phyloP scores from a whole-genome alignment of 2,329 filamentous ascomycete species.

The Geosmithia morbida region DNA sequence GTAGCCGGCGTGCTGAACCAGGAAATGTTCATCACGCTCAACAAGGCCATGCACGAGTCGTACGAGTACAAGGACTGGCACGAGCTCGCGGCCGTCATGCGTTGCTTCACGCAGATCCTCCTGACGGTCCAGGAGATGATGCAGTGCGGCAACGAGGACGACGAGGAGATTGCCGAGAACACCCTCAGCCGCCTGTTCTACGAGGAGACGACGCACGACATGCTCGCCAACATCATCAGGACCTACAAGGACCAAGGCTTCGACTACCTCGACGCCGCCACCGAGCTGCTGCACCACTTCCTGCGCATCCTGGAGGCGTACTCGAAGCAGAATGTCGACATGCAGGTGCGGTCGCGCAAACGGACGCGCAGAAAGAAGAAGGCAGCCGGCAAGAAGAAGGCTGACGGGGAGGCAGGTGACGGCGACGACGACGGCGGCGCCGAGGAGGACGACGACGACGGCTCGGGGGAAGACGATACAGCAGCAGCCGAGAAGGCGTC shows the following conservation, averaged over 20 bases:
- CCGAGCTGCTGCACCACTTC: slow-evolving; percentile 84
- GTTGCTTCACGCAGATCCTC: slow-evolving; percentile 88
- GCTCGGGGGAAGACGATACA: slow-evolving; percentile 51
- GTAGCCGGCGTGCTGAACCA: slow-evolving; percentile 86
- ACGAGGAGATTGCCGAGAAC: slow-evolving; percentile 95
- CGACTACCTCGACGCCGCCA: slow-evolving; percentile 82
- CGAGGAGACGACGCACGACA: slow-evolving; percentile 86
- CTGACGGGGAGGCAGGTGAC: slow-evolving; percentile 28
- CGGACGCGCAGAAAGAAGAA: slow-evolving; percentile 61
- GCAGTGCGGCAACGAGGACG: slow-evolving; percentile 71
- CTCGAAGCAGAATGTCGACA: slow-evolving; percentile 84
- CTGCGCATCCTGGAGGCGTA: slow-evolving; percentile 84
- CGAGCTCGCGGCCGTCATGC: slow-evolving; percentile 76
- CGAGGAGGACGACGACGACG: slow-evolving; percentile 20
- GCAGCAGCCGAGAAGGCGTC: slow-evolving; percentile 54
- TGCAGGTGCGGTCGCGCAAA: slow-evolving; percentile 78
- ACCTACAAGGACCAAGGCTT: slow-evolving; percentile 92
- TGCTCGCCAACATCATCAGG: slow-evolving; percentile 63
- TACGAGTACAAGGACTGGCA: slow-evolving; percentile 78
- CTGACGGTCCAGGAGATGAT: slow-evolving; percentile 89
- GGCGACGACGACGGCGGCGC: slow-evolving; percentile 28
- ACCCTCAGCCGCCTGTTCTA: slow-evolving; percentile 97
- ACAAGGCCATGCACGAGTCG: slow-evolving; percentile 64
- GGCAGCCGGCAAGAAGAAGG: slow-evolving; percentile 26
- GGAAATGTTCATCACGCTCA: slow-evolving; percentile 84